phyloP scores from a whole-genome alignment of 169 alveolate genomes.

The Plasmodium relictum region DNA sequence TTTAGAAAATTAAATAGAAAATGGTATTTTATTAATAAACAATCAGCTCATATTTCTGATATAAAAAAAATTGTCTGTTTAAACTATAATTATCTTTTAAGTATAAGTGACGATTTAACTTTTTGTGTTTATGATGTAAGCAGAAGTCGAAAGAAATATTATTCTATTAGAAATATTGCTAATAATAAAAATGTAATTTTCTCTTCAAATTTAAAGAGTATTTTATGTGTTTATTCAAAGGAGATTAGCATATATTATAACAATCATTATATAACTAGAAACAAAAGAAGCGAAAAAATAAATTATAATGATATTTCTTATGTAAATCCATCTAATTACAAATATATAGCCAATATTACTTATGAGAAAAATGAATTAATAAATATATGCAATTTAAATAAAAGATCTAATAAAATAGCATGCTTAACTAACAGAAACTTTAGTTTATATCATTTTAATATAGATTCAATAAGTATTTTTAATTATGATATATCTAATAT shows the following conservation, averaged over 20 bases:
- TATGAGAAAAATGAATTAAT: conserved; percentile 31
- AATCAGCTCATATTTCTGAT: conserved; percentile 40
- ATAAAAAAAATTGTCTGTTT: conserved; percentile 27
- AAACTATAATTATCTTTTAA: neutral
- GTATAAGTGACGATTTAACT: conserved; percentile 55
- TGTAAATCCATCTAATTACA: conserved; percentile 9
- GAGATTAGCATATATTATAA: conserved; percentile 22
- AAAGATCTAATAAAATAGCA: conserved; percentile 25
- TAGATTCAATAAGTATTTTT: neutral
- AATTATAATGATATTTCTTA: neutral
- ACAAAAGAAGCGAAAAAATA: neutral
- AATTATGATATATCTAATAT: conserved; percentile 36
- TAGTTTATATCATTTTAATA: conserved; percentile 23
- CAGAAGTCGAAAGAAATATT: conserved; percentile 1
- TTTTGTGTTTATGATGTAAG: conserved; percentile 12
- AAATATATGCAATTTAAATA: neutral
- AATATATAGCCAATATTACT: conserved; percentile 21
- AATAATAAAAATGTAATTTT: conserved; percentile 13
- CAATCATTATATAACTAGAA: neutral
- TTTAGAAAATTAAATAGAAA: conserved; percentile 8
- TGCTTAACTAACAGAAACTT: conserved; percentile 49
- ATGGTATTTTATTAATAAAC: conserved; percentile 28
- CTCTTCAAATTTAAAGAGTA: conserved; percentile 13
- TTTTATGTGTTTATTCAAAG: conserved; percentile 31
- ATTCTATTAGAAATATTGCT: neutral